These are phyloP conservation scores for Pseudogymnoascus sp. DNA, from an alignment of 2,329 filamentous ascomycete species.

Conservation along the genomic window DNA sequence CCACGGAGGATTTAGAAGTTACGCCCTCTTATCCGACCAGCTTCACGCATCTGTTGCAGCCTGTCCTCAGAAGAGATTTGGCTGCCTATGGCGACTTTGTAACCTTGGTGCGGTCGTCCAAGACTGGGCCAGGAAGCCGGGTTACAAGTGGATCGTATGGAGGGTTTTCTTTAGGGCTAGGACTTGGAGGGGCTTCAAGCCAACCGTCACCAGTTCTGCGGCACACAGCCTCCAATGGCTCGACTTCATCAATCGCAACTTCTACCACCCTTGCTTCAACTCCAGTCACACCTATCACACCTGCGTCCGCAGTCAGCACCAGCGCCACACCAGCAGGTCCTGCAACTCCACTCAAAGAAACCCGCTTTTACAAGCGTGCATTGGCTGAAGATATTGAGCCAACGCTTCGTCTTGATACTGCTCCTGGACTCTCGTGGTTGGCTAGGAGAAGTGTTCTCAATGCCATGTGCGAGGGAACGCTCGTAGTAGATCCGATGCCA, in stretches of 20 bases:
- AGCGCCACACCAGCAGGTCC: conserved; percentile 32
- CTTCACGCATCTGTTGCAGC: conserved; percentile 75
- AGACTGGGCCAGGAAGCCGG: conserved; percentile 52
- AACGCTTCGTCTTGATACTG: conserved; percentile 78
- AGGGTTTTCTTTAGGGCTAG: conserved; percentile 40
- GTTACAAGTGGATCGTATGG: conserved; percentile 64
- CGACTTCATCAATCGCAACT: conserved; percentile 48
- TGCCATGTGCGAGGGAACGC: conserved; percentile 72
- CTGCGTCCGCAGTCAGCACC: conserved; percentile 43
- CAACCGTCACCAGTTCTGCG: conserved; percentile 23
- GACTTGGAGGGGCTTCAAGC: conserved; percentile 36
- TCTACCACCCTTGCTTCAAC: conserved; percentile 43
- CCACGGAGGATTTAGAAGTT: conserved; percentile 33
- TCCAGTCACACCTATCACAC: conserved; percentile 51
- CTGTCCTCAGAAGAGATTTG: conserved; percentile 75
- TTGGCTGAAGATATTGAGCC: conserved; percentile 90
- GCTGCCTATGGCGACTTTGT: conserved; percentile 78
- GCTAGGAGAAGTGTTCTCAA: conserved; percentile 76
- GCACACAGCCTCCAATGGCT: conserved; percentile 47
- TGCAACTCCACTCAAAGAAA: conserved; percentile 69
- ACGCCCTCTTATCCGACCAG: conserved; percentile 55
- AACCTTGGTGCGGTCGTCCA: conserved; percentile 62
- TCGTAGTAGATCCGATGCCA: conserved; percentile 84
- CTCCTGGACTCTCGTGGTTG: conserved; percentile 88
- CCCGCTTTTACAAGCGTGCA: conserved; percentile 86